Base-by-base conservation (phyloP, 176 grass and related monocot species). In the Alopecurus myosuroides region DNA sequence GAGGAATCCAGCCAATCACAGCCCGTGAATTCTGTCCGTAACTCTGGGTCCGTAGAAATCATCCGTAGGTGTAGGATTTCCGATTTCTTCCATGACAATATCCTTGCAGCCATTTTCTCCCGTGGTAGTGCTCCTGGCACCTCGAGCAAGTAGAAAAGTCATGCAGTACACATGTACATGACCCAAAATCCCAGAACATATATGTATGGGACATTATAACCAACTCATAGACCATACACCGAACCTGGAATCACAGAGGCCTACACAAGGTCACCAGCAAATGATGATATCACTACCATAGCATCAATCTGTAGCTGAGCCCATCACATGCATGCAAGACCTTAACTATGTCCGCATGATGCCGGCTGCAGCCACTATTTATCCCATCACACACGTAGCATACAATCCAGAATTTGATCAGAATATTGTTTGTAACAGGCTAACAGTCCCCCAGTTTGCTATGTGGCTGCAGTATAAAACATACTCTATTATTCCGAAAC, bases 351-450 rank as follows among this genome's bases (percentile, higher is more conserved):
- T 61, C 71, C 12, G 53, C 67, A 64, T 74, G 77, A 30, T 85
- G 63, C 42, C 78, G 25, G 50, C 26, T 39, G 52, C 66, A 74
- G 20, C 30, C 26, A 79, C 77, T 86, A 30, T 86, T 72, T 50
- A 80, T 80, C 48, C 33, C 31, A 35, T 69, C 79, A 37, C 79
- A 79, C 60, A 25, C 51, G 48, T 70, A 73, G 66, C 67, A 86
- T 61, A 79, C 50, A 28, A 74, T 86, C 76, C 41, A 42, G 60
- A 85, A 42, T 52, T 61, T 39, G 23, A 67, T 67, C 56, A 9
- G 68, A 34, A 31, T 44, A 39, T 20, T 61, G 37, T 11, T 63
- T 46, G 64, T 64, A 48, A 49, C 15, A 49, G 46, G 46, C 14
- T 49, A 77, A 74, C 28, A 66, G 40, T 66, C 9, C 48, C 22